These are phyloP conservation scores for Tetrahymena thermophila DNA, from an alignment of 73 alveolate genomes.

Conservation along the genomic window DNA sequence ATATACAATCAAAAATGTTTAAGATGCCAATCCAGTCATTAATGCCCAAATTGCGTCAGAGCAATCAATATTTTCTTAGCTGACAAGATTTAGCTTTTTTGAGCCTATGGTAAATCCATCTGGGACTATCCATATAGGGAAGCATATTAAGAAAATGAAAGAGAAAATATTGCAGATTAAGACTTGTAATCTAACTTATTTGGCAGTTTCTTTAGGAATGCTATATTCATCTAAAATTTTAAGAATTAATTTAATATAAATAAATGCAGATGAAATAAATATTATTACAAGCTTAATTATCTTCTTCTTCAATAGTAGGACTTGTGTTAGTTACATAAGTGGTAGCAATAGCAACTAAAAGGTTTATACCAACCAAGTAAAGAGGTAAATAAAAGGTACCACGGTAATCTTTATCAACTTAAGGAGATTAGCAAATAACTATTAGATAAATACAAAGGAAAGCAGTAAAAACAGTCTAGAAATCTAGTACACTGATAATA, in stretches of 20 bases:
- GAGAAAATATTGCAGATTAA: background rate
- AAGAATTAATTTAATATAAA: background rate
- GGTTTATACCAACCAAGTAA: background rate
- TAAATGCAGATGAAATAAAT: background rate
- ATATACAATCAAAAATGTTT: background rate
- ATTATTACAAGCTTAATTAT: background rate
- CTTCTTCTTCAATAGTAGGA: background rate
- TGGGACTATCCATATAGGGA: background rate
- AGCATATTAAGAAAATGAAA: background rate
- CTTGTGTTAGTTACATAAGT: background rate
- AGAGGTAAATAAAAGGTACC: background rate
- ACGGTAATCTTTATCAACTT: background rate
- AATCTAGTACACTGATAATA: background rate
- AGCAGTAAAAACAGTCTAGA: background rate
- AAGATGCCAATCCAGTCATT: background rate
- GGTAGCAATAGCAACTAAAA: background rate
- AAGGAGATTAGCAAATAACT: background rate
- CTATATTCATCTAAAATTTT: background rate
- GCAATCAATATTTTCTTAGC: background rate
- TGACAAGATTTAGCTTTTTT: background rate
- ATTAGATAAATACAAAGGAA: background rate
- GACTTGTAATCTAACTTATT: background rate
- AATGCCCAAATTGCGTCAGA: background rate
- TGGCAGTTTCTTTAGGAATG: background rate
- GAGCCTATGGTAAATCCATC: background rate